Conservation (phyloP, 2,329 filamentous ascomycete genomes). For the Aspergillus sp. region DNA sequence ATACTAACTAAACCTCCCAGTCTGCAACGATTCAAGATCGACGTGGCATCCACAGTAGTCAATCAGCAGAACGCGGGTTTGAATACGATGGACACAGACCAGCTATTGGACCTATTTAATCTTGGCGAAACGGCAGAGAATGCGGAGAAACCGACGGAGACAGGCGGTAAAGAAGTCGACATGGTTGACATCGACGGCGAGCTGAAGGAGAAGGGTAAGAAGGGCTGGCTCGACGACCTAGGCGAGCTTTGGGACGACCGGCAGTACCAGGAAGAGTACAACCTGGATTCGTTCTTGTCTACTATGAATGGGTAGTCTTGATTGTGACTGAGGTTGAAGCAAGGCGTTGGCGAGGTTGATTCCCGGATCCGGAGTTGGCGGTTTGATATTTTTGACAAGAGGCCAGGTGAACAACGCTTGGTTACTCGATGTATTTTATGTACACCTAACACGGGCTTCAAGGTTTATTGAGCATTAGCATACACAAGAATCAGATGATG, state of each 20-base stretch:
- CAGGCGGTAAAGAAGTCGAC: conserved; percentile 59
- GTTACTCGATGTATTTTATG: conserved; percentile 8
- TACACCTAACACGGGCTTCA: neutral
- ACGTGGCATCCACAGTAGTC: conserved; percentile 95
- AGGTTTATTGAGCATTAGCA: neutral
- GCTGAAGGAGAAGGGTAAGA: conserved; percentile 91
- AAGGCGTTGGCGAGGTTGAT: conserved; percentile 1
- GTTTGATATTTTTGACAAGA: neutral
- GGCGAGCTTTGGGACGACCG: conserved; percentile 96
- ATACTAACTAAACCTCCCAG: conserved; percentile 48
- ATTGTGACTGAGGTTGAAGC: neutral
- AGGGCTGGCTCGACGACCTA: conserved; percentile 91
- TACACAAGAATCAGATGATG: neutral
- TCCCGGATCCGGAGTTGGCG: neutral
- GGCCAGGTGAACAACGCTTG: conserved; percentile 5
- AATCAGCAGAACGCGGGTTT: conserved; percentile 98
- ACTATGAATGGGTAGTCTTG: conserved; percentile 68
- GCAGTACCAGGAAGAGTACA: conserved; percentile 98
- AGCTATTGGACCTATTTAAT: conserved; percentile 95
- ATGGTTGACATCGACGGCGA: conserved; percentile 94
- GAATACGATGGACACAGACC: conserved; percentile 95
- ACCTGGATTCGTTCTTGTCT: conserved; percentile 91
- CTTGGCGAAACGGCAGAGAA: conserved; percentile 67
- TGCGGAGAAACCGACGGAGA: conserved; percentile 61
- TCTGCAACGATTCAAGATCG: conserved; percentile 98